A percentile compares a stretch with the other conserved stretches of the same genome.
phyloP scores from a whole-genome alignment of 2,329 filamentous ascomycete species.

The Diaporthe citriasiana region DNA sequence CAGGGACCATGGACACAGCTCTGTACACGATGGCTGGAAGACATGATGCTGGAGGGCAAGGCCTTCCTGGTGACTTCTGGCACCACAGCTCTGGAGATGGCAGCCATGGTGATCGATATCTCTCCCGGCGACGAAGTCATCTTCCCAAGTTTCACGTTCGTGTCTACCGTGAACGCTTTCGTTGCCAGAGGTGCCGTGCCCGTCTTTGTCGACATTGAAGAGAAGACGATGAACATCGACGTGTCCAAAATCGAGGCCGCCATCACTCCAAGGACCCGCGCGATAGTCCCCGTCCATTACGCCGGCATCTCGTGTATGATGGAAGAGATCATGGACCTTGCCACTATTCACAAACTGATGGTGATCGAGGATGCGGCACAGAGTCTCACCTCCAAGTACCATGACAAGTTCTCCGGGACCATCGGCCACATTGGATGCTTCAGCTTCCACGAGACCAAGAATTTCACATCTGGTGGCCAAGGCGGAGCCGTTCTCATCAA shows the following conservation, averaged over 20 bases:
- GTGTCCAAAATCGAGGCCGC: neutral
- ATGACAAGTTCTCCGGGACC: neutral
- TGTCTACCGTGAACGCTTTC: neutral
- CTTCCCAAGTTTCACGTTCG: neutral
- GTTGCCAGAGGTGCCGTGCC: neutral
- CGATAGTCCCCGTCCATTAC: neutral
- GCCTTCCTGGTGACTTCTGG: neutral
- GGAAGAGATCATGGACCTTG: constrained; percentile 1
- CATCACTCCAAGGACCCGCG: neutral
- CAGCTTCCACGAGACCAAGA: constrained; percentile 6
- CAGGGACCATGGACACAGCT: neutral
- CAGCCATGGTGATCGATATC: neutral
- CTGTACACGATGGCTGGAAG: neutral
- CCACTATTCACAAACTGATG: neutral
- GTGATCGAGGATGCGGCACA: neutral
- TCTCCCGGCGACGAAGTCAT: neutral
- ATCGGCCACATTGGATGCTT: neutral
- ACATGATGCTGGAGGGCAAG: constrained; percentile 4
- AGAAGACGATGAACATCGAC: neutral
- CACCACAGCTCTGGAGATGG: neutral
- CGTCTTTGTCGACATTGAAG: neutral
- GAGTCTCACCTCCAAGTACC: neutral
- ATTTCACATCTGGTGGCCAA: neutral
- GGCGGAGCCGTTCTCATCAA: neutral
- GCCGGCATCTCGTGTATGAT: neutral